These are phyloP conservation scores for Dacryopinax primogenitus DNA, from an alignment of 768 basidiomycete species.

Conservation along the genomic window DNA sequence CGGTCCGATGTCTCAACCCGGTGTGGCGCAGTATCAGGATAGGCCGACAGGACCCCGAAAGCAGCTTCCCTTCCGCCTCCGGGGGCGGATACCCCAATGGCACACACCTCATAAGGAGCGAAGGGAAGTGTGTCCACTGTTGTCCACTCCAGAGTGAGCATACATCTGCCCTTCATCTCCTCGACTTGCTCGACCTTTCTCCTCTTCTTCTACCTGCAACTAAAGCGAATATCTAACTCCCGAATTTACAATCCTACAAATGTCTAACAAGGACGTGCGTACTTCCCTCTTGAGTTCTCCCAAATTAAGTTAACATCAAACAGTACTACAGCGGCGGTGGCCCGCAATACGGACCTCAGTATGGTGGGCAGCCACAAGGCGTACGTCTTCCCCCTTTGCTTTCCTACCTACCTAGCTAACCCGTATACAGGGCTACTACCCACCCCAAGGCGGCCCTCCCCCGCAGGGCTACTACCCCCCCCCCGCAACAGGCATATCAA, in stretches of 20 bases:
- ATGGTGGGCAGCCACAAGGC: not conserved
- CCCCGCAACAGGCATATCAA: not conserved
- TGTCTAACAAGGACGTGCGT: slow-evolving; percentile 4
- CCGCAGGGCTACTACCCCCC: not conserved
- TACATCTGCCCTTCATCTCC: too few relatives aligned
- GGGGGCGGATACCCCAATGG: not conserved
- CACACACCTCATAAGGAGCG: not conserved
- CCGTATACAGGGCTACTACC: not conserved
- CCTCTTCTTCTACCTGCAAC: not conserved
- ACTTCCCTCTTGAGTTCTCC: not conserved
- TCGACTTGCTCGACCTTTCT: not conserved
- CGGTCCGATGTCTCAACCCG: not conserved
- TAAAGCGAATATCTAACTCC: not conserved
- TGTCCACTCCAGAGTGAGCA: not conserved
- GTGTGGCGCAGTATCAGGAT: not conserved
- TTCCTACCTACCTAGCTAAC: not conserved
- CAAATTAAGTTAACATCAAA: not conserved
- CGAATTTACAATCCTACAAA: not conserved
- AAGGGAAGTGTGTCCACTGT: not conserved
- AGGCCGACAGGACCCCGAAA: not conserved
- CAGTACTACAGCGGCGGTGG: not conserved
- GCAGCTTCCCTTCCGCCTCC: not conserved
- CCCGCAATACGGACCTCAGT: slow-evolving; percentile 2
- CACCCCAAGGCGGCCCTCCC: slow-evolving; percentile 3
- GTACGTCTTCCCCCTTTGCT: not conserved